Base-by-base conservation (phyloP, 2,329 filamentous ascomycete species). In the Sarocladium brachiariae region DNA sequence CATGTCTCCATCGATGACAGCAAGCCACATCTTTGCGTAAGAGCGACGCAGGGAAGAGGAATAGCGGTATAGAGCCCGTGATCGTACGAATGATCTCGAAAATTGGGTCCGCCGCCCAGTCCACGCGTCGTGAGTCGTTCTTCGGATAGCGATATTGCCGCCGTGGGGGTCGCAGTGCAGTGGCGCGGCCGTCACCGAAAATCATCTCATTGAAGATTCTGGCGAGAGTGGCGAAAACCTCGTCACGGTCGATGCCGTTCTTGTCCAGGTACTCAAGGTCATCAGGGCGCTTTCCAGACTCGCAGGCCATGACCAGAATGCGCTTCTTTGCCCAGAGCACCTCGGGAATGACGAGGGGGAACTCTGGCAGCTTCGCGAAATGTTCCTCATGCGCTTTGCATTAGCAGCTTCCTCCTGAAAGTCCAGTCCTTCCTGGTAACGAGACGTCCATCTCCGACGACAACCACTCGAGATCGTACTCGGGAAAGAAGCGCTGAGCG, bases 141-240 rank as follows among this genome's bases (percentile, higher is more conserved):
- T 83, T 37, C 91, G 84, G 54, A 99, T 89, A 19, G 93, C 91
- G 51, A 99, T 86, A 63, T 99, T 99, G 41, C 93, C 93, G 45
- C 91, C 93, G 63, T 99, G 93, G 0, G 93, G 93, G 63, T 99
- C 93, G 69, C 93, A 99, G 70, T 99, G 93, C 34, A 99, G 72
- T 0, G 93, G 90, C 0, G 92, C 92, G 53, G n/a, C 85, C 79
- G 49, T 84, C 80, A 46, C 92, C 91, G 58, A 99, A 99, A 58
- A 99, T 96, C 93, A 99, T 99, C 65, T 97, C 91, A 73, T 99
- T 99, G 77, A 99, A 99, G 53, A 99, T 89, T 53, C 85, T 83
- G 0, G 93, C 86, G 3, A 99, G 75, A 0, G 90, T 87, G 1
- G 92, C 91, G 0, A 91, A 95, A 4, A 99, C 93, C 67, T 97